phyloP scores from a whole-genome alignment of 78 protist species.

The Chrysochromulina parva region DNA sequence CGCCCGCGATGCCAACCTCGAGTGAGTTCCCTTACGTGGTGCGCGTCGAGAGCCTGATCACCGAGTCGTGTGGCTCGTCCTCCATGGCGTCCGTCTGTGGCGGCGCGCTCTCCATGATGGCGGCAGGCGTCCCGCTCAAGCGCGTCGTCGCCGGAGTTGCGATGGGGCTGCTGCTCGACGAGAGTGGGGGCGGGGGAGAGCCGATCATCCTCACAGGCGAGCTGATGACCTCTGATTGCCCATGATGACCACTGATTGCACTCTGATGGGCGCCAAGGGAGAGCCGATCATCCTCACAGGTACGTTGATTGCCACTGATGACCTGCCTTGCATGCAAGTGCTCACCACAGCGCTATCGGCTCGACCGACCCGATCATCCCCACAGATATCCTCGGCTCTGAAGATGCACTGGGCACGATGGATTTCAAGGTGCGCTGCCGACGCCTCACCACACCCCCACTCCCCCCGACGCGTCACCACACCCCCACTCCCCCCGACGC shows the following conservation, averaged over 20 bases:
- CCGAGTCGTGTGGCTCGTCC: conserved; percentile 28
- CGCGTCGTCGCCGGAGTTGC: conserved; percentile 32
- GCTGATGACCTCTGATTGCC: too few relatives aligned
- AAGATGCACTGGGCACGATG: conserved; percentile 48
- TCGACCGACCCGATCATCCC: neutral
- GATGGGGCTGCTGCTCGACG: conserved; percentile 42
- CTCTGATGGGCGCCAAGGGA: neutral
- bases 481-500: too few relatives aligned
- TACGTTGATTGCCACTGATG: too few relatives aligned
- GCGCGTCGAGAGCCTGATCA: conserved; percentile 35
- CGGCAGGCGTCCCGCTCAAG: conserved; percentile 29
- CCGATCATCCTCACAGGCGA: neutral
- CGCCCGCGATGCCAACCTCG: neutral
- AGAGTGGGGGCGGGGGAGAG: neutral
- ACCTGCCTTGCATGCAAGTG: too few relatives aligned
- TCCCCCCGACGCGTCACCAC: too few relatives aligned
- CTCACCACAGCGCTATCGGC: too few relatives aligned
- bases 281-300: neutral
- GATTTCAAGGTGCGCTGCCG: conserved; percentile 34
- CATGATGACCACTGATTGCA: too few relatives aligned
- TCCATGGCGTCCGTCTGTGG: conserved; percentile 49
- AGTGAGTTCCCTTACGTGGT: conserved; percentile 32
- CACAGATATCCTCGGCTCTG: conserved; percentile 49
- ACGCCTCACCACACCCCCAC: neutral
- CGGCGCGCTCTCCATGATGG: conserved; percentile 35